Conservation (phyloP, 2,329 filamentous ascomycete genomes). For the Zarea fungicola region DNA sequence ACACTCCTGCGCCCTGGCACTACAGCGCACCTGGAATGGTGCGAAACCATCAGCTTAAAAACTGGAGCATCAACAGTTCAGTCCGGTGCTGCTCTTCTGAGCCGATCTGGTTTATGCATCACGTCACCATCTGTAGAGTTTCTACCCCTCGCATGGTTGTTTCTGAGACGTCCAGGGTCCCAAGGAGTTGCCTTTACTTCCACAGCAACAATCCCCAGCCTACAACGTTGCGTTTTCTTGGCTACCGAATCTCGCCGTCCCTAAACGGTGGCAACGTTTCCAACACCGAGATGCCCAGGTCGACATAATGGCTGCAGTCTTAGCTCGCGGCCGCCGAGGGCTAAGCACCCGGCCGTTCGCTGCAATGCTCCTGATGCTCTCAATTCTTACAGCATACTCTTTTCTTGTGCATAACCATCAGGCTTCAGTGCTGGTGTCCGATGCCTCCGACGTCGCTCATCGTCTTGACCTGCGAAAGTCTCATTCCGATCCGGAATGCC, state of each 20-base stretch:
- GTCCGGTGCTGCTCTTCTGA: background rate
- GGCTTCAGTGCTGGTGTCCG: conserved; percentile 11
- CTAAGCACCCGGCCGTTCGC: conserved; percentile 36
- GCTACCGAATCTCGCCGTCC: background rate
- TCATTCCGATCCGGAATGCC: conserved; percentile 53
- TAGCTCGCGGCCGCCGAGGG: conserved; percentile 30
- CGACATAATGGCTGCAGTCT: conserved; percentile 27
- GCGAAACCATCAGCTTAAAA: background rate
- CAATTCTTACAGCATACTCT: conserved; percentile 40
- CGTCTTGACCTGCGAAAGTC: conserved; percentile 23
- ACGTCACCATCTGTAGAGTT: conserved; percentile 1
- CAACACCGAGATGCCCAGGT: conserved; percentile 2
- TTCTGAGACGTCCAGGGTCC: background rate
- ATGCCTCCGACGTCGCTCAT: conserved; percentile 14
- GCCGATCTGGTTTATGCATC: background rate
- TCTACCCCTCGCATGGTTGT: conserved; percentile 1
- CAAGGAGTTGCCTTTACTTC: background rate
- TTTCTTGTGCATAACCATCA: conserved; percentile 28
- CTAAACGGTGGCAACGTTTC: background rate
- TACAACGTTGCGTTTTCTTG: background rate
- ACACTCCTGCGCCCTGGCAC: too few relatives aligned
- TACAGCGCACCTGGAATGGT: background rate
- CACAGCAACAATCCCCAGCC: background rate
- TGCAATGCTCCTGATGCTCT: conserved; percentile 41
- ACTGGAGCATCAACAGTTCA: too few relatives aligned